These are phyloP conservation scores for Alternaria viburni DNA, from an alignment of 2,329 filamentous ascomycete species.

Conservation along the genomic window DNA sequence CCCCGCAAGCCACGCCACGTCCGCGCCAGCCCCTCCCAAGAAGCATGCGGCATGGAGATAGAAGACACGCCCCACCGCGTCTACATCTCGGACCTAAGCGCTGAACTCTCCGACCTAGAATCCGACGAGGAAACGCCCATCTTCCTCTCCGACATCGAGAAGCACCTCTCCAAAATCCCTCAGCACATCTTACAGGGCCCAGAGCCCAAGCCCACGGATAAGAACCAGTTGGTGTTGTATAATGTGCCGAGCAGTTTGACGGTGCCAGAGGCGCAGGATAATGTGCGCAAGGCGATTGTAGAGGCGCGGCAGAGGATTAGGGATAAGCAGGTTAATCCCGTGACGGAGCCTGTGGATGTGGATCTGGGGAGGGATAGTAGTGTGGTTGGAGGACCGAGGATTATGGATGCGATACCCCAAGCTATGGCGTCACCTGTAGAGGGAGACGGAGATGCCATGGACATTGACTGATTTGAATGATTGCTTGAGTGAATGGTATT, in stretches of 20 bases:
- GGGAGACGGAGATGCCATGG: conserved; percentile 69
- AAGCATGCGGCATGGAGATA: conserved; percentile 75
- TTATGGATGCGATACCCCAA: conserved; percentile 13
- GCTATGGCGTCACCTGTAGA: conserved; percentile 5
- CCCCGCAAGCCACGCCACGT: conserved; percentile 23
- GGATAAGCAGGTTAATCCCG: conserved; percentile 59
- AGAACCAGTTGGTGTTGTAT: conserved; percentile 81
- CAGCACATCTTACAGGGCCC: conserved; percentile 66
- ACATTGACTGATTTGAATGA: conserved; percentile 58
- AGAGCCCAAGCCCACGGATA: conserved; percentile 51
- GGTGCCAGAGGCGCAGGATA: conserved; percentile 73
- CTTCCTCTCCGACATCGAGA: conserved; percentile 86
- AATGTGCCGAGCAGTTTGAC: conserved; percentile 77
- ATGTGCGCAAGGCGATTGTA: conserved; percentile 81
- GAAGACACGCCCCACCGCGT: conserved; percentile 87
- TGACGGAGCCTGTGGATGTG: conserved; percentile 36
- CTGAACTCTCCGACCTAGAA: conserved; percentile 77
- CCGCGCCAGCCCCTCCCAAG: conserved; percentile 6
- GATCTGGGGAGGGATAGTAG: conserved; percentile 1
- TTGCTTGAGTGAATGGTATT: not conserved
- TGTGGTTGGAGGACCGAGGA: not conserved
- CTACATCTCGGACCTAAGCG: conserved; percentile 89
- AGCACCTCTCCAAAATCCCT: conserved; percentile 75
- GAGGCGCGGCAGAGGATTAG: conserved; percentile 75
- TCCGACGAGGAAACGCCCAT: conserved; percentile 69